Evolutionary conservation across 2,329 filamentous ascomycete genomes (phyloP).

Genomic region (Diaporthe vaccinii): DNA sequence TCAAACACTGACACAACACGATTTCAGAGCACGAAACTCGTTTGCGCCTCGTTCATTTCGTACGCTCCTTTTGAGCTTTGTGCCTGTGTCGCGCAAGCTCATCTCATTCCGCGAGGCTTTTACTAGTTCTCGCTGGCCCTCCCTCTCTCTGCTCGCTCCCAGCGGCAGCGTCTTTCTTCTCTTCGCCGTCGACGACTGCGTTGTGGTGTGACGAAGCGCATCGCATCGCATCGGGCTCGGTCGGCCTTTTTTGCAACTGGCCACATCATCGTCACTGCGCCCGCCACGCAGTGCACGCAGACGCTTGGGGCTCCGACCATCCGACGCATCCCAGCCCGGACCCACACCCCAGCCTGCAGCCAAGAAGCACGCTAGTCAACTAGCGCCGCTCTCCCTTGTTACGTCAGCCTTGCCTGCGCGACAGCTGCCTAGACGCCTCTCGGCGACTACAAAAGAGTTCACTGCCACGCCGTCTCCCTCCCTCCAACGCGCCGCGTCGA

Average conservation of each 20-base stretch:
- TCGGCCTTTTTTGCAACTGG: conserved; percentile 45
- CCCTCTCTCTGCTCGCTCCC: conserved; percentile 7
- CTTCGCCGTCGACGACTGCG: conserved; percentile 19
- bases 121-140: conserved; percentile 60
- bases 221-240: conserved; percentile 37
- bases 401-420: conserved; percentile 48
- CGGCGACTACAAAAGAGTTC: conserved; percentile 37
- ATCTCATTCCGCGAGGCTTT: conserved; percentile 53
- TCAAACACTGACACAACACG: conserved; percentile 37
- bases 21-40: conserved; percentile 33
- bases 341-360: conserved; percentile 39
- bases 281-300: conserved; percentile 34
- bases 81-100: conserved; percentile 41
- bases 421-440: conserved; percentile 38
- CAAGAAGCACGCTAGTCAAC: conserved; percentile 37
- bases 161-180: conserved; percentile 20
- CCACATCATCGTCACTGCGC: conserved; percentile 48
- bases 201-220: conserved; percentile 35
- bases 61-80: conserved; percentile 51
- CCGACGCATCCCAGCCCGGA: conserved; percentile 41
- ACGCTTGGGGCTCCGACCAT: conserved; percentile 42
- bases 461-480: conserved; percentile 4
- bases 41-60: conserved; percentile 48
- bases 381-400: conserved; percentile 43
- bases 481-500: conserved; percentile 1